These are phyloP conservation scores for Aspergillus sp. DNA, from an alignment of 2,329 filamentous ascomycete genomes.

Conservation along the genomic window DNA sequence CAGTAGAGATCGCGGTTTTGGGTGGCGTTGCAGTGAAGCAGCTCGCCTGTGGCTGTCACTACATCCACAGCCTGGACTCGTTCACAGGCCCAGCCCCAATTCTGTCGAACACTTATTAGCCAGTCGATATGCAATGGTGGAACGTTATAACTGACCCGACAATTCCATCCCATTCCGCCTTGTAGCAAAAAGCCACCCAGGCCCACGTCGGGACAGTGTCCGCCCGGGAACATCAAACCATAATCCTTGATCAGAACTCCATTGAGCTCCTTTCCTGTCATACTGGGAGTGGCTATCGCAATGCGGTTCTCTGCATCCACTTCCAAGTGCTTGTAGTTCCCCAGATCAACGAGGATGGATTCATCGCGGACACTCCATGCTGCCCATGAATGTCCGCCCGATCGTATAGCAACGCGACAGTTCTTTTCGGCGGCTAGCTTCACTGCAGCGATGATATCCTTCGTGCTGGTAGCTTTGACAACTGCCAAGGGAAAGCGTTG, in stretches of 20 bases:
- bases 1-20: slow-evolving; percentile 53
- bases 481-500: slow-evolving; percentile 46
- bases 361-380: slow-evolving; percentile 54
- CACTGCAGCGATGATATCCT: slow-evolving; percentile 43
- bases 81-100: slow-evolving; percentile 60
- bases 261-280: slow-evolving; percentile 45
- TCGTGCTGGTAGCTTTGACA: slow-evolving; percentile 39
- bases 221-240: slow-evolving; percentile 54
- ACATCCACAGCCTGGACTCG: slow-evolving; percentile 49
- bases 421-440: slow-evolving; percentile 38
- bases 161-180: slow-evolving; percentile 56
- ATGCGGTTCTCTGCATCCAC: slow-evolving; percentile 44
- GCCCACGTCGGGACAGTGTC: slow-evolving; percentile 60
- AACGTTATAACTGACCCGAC: slow-evolving; percentile 41
- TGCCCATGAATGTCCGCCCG: slow-evolving; percentile 53
- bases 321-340: slow-evolving; percentile 42
- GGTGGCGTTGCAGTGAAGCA: slow-evolving; percentile 25
- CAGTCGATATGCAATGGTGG: too few relatives aligned
- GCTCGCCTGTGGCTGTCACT: slow-evolving; percentile 49
- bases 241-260: slow-evolving; percentile 20
- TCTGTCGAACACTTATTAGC: slow-evolving; percentile 32
- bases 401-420: slow-evolving; percentile 49
- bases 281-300: slow-evolving; percentile 49
- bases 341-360: slow-evolving; percentile 48
- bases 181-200: slow-evolving; percentile 57